Evolutionary conservation across 2,329 filamentous ascomycete genomes (phyloP), one percentile per base, ranked within the genome.

Genomic region (Botrytis byssoidea): DNA sequence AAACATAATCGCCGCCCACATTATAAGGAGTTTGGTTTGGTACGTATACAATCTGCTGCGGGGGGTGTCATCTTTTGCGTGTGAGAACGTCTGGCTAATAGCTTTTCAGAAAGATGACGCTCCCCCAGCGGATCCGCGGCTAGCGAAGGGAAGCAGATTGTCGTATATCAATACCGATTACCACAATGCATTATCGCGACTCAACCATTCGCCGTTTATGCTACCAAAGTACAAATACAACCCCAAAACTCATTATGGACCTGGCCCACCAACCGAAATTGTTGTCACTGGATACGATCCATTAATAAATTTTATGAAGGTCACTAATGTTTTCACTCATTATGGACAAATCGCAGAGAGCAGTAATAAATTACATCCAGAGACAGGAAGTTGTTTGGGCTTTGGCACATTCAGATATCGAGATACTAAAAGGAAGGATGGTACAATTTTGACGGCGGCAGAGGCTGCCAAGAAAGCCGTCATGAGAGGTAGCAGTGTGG

Each of bases 241-340:
- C 81, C 84, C 90, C 8, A 90, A 90, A 78, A 94, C 93, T 7
- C 97, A 95, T 3, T 90, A 97, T 78, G 95, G 95, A 0, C 93
- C 94, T 37, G 94, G 94, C 0, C 95, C 95, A 22, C 93, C 96
- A 2, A 94, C 92, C 3, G 94, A 97, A 81, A 90, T 99, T 67
- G 91, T 98, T 6, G 94, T 98, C 32, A 95, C 91, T n/a, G 94
- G 94, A n/a, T 98, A 98, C 81, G 96, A 98, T 82, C 95, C 95
- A 10, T 85, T 98, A 76, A 91, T 93, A 59, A 89, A 93, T 20
- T 93, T 97, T 78, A 88, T 90, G 72, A 93, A 93, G 79, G 88
- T 97, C 69, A 89, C 88, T 29, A 89, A 91, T 64, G 88, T 93
- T 71, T 97, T 97, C 81, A 89, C 91, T 29, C 89, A 88, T 4